These are phyloP conservation scores for Linum usitatissimum DNA, from an alignment of 345 rosid species.

Conservation along the genomic window DNA sequence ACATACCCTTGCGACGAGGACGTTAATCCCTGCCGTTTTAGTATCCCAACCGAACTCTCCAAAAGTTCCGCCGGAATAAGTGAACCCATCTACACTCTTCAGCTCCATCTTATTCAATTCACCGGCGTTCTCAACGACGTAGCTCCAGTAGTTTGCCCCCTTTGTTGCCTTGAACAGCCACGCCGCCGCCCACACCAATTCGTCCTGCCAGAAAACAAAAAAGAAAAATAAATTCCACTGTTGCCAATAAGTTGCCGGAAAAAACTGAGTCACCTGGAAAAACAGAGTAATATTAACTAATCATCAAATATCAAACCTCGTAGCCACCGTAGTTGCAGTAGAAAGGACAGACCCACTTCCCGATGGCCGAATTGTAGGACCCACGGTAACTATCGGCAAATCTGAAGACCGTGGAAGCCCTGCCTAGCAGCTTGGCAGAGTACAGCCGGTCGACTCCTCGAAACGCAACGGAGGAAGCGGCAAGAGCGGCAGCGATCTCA, in stretches of 20 bases:
- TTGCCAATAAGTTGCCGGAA: not conserved
- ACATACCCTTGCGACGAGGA: constrained; percentile 14
- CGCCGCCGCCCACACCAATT: constrained; percentile 20
- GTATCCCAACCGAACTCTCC: constrained; percentile 24
- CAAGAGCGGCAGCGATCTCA: constrained; percentile 24
- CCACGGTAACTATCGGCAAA: constrained; percentile 22
- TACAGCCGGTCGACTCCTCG: constrained; percentile 1
- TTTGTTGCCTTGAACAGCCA: constrained; percentile 21
- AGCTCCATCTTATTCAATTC: constrained; percentile 13
- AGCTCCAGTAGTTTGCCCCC: constrained; percentile 33
- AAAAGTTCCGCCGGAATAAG: constrained; percentile 12
- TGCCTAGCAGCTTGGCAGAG: constrained; percentile 17
- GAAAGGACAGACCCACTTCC: constrained; percentile 22
- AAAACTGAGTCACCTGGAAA: not conserved
- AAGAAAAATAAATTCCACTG: not conserved
- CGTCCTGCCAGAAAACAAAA: constrained; percentile 17
- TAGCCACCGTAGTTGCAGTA: constrained; percentile 23
- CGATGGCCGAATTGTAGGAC: constrained; percentile 14
- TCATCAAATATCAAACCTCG: constrained; percentile 9
- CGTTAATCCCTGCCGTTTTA: constrained; percentile 19
- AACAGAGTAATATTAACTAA: too few species aligned
- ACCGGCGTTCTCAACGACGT: constrained; percentile 20
- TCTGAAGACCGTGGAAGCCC: constrained; percentile 13
- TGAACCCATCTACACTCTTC: not conserved
- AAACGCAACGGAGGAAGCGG: constrained; percentile 16